These are phyloP conservation scores for Panicum miliaceum DNA, from an alignment of 176 grass and related monocot genomes.

Conservation along the genomic window DNA sequence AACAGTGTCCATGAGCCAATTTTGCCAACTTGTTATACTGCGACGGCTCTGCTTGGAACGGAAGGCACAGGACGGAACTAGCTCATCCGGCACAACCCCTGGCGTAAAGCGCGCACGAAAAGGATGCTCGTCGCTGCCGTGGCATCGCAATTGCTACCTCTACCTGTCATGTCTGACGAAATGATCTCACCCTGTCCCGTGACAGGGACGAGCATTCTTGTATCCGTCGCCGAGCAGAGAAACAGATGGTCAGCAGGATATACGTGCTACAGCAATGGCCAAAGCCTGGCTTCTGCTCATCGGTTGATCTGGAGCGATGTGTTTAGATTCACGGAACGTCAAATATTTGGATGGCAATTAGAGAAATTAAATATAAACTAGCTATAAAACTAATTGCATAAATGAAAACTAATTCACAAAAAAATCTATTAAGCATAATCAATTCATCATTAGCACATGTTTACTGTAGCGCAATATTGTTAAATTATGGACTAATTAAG, in stretches of 20 bases:
- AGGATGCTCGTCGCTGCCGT: neutral
- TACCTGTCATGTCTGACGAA: neutral
- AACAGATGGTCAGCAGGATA: neutral
- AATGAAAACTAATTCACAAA: no score
- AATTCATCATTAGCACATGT: no score
- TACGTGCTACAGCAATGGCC: neutral
- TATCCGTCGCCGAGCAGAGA: no score
- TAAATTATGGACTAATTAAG: no score
- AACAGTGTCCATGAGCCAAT: no score
- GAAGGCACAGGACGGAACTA: constrained; percentile 21
- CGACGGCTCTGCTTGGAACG: constrained; percentile 27
- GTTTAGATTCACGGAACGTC: no score
- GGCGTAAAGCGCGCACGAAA: constrained; percentile 45
- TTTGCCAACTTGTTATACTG: constrained; percentile 35
- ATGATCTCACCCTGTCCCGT: neutral
- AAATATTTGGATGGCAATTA: no score
- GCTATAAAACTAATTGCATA: no score
- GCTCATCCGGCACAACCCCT: neutral
- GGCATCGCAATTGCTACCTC: neutral
- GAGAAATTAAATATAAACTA: no score
- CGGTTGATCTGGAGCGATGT: neutral
- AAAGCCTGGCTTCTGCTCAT: neutral
- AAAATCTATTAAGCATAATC: no score
- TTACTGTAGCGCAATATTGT: no score
- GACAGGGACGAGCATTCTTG: neutral